Evolutionary conservation across 352 stramenopile species (phyloP).

Genomic region (Globisporangium irregulare): DNA sequence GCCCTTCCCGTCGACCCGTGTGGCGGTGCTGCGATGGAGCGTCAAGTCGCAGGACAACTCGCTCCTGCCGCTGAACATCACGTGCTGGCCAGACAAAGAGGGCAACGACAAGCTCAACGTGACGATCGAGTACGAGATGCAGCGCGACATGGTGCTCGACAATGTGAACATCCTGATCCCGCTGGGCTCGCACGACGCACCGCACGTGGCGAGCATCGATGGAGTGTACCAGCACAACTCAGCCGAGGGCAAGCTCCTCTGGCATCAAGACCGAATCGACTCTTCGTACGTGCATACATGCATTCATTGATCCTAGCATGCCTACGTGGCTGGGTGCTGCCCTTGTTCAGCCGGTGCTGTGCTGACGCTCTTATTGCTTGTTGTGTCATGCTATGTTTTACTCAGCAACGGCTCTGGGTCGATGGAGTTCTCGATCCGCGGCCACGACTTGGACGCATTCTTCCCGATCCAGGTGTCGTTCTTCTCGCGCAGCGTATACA

Average conservation of each 20-base stretch:
- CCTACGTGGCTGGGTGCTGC: background rate
- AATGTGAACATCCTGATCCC: slow-evolving; percentile 87
- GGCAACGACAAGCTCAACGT: slow-evolving; percentile 85
- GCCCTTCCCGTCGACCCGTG: slow-evolving; percentile 76
- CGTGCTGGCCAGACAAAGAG: slow-evolving; percentile 87
- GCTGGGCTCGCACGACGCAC: slow-evolving; percentile 64
- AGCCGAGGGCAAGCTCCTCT: slow-evolving; percentile 61
- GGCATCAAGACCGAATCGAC: slow-evolving; percentile 80
- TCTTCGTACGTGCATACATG: slow-evolving; percentile 48
- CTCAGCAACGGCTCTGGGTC: slow-evolving; percentile 77
- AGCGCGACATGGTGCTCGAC: slow-evolving; percentile 85
- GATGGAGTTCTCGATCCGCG: slow-evolving; percentile 80
- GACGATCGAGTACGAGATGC: slow-evolving; percentile 86
- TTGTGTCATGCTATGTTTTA: slow-evolving; percentile 4
- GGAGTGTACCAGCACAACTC: slow-evolving; percentile 88
- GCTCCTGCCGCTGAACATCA: slow-evolving; percentile 85
- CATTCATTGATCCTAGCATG: background rate
- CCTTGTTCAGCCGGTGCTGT: background rate
- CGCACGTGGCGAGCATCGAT: slow-evolving; percentile 73
- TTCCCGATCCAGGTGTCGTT: slow-evolving; percentile 88
- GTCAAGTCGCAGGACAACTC: slow-evolving; percentile 86
- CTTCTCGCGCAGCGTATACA: slow-evolving; percentile 87
- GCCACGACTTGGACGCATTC: slow-evolving; percentile 79
- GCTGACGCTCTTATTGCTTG: background rate
- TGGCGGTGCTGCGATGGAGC: slow-evolving; percentile 82